Evolutionary conservation across 2,329 filamentous ascomycete species (phyloP), one percentile per base, ranked within the genome.

Genomic region (Lizonia empirigonia): DNA sequence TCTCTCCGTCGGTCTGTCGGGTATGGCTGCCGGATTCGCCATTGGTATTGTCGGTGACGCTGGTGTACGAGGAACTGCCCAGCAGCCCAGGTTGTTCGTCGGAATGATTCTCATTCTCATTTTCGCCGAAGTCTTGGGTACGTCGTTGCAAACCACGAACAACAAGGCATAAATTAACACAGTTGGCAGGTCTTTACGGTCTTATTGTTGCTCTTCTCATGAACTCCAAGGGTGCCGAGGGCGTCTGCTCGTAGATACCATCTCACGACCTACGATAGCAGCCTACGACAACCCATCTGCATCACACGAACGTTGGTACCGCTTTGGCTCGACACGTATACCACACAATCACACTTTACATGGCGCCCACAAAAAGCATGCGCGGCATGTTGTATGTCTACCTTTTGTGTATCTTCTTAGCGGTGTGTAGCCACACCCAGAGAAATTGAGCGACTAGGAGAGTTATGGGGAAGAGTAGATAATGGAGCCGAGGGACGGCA

Each of bases 21-120:
- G 94, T 66, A 82, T 97, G 44, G 92, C 94, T 24, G 94, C 94
- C 54, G 94, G 94, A 45, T 99, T 97, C 65, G 79, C 79, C 58
- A 81, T 81, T 62, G 79, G 79, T 55, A 82, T 82, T 56, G 79
- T 81, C 44, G 79, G 90, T 81, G 90, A 94, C 67, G 90, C 90
- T 67, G 90, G 90, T 88, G 90, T 94, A 54, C 85, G 90, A 72
- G 90, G 89, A 80, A 91, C 88, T 62, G 89, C 90, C 51, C 89
- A 92, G 74, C 89, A 92, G 76, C 88, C 89, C 57, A 83, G 88
- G 74, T 84, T 96, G 64, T 96, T 95, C 78, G 91, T 96, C 74
- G 92, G 92, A 79, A 97, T 97, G 91, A 96, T 97, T 78, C 78
- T 97, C 75, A 97, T 97, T 82, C 90, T 97, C 80, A 97, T 97